Base-by-base conservation (phyloP, 2,329 filamentous ascomycete species). In the Tolypocladium tropicale region DNA sequence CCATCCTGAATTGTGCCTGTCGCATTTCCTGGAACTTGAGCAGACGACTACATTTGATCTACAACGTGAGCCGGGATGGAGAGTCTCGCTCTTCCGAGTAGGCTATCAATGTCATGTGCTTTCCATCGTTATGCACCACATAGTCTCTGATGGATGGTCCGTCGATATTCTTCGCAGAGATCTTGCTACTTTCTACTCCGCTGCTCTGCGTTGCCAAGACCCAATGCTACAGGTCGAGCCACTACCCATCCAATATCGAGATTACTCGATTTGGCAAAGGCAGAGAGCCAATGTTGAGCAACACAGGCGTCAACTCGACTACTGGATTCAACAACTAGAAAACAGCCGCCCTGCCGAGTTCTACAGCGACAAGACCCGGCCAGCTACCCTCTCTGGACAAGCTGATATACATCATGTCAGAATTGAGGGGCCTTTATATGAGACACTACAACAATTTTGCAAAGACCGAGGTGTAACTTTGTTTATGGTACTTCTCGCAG, bases 231-330 rank as follows among this genome's bases (percentile, higher is more conserved):
- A 36, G 9, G 21, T 63, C 2, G 34, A 16, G 0, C 60, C 62
- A 1, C 53, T 67, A 0, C 59, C 62, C 0, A 63, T 67, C 5
- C 60, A 67, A 28, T 68, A 68, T 54, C 59, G 61, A 3, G 65
- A 68, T 54, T 66, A 59, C 30, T 48, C 66, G 0, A 14, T 37
- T 0, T 68, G 65, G 64, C 64, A 67, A 28, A 63, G 59, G 50
- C 48, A 60, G 4, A 23, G 59, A 0, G 23, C 33, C 1, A 62
- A 66, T 12, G 56, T 49, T 0, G 54, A 36, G 1, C 55, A 61
- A 7, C 59, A 66, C 2, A 34, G 64, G 25, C 54, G 37, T 6
- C 65, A 68, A 14, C 52, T 67, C 0, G 36, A 57, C 0, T 66
- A 68, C 33, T 67, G 64, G 65, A 52, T 49, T 11, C 28, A 52